Evolutionary conservation across 345 rosid species (phyloP).

Genomic region (Limnanthes douglasii): DNA sequence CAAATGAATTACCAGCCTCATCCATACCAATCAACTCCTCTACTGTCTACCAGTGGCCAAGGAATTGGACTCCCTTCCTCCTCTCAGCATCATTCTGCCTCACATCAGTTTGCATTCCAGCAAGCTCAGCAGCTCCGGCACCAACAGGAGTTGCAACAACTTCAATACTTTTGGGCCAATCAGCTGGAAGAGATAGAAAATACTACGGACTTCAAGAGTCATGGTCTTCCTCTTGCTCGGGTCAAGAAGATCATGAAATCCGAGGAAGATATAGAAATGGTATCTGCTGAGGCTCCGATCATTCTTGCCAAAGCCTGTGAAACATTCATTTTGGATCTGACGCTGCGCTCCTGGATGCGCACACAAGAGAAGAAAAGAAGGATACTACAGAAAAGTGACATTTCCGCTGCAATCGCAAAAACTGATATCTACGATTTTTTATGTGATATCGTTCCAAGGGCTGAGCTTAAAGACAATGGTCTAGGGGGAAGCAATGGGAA

Average conservation of each 20-base stretch:
- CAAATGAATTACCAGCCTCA: too few relatives aligned
- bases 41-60: too few relatives aligned
- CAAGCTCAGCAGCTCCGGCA: constrained; percentile 40
- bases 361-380: constrained; percentile 48
- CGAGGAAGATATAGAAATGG: constrained; percentile 44
- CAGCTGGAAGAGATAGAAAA: constrained; percentile 44
- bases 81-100: too few relatives aligned
- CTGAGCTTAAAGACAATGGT: constrained; percentile 38
- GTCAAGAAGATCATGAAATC: constrained; percentile 57
- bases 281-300: constrained; percentile 47
- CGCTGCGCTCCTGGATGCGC: constrained; percentile 45
- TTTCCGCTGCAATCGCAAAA: constrained; percentile 43
- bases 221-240: constrained; percentile 40
- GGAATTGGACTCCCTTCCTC: too few relatives aligned
- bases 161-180: constrained; percentile 38
- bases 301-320: constrained; percentile 51
- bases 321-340: constrained; percentile 37
- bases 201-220: constrained; percentile 35
- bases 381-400: constrained; percentile 44
- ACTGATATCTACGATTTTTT: constrained; percentile 41
- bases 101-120: constrained; percentile 34
- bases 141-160: constrained; percentile 33
- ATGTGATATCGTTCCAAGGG: constrained; percentile 38
- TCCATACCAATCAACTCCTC: too few relatives aligned
- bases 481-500: constrained; percentile 30